These are phyloP conservation scores for Fusarium fracticaudum DNA, from an alignment of 2,329 filamentous ascomycete genomes.

Conservation along the genomic window DNA sequence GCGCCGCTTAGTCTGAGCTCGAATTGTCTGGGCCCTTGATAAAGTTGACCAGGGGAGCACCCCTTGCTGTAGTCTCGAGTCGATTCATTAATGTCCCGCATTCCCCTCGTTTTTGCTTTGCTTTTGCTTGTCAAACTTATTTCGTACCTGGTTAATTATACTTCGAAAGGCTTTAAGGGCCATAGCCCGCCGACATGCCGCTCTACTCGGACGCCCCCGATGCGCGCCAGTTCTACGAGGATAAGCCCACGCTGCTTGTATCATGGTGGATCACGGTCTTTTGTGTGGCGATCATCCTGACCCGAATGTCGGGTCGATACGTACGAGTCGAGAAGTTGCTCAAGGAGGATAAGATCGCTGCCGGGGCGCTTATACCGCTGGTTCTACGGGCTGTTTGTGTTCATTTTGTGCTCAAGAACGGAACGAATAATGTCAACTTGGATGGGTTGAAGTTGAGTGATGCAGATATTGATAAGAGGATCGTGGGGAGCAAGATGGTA, in stretches of 20 bases:
- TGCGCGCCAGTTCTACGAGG: constrained; percentile 54
- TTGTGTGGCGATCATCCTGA: constrained; percentile 79
- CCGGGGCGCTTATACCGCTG: constrained; percentile 79
- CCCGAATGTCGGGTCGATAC: constrained; percentile 80
- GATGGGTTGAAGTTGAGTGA: constrained; percentile 25
- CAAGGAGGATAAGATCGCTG: constrained; percentile 84
- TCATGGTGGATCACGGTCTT: constrained; percentile 93
- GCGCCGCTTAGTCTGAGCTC: constrained; percentile 24
- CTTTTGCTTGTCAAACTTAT: not conserved
- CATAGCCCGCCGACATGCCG: constrained; percentile 53
- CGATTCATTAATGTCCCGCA: constrained; percentile 26
- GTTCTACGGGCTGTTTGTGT: constrained; percentile 81
- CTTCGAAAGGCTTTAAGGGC: constrained; percentile 5
- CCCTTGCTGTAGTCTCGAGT: constrained; percentile 2
- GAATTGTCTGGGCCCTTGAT: constrained; percentile 20
- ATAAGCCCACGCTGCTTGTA: constrained; percentile 88
- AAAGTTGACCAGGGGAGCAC: constrained; percentile 1
- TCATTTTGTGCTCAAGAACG: constrained; percentile 83
- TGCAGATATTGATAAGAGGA: constrained; percentile 62
- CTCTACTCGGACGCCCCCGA: constrained; percentile 64
- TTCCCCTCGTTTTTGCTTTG: constrained; percentile 9
- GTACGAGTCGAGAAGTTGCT: constrained; percentile 85
- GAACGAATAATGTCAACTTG: constrained; percentile 84
- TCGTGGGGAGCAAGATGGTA: constrained; percentile 80
- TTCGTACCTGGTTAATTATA: not conserved